Base-by-base conservation (phyloP, 306 rosid species). In the Lupinus albus region DNA sequence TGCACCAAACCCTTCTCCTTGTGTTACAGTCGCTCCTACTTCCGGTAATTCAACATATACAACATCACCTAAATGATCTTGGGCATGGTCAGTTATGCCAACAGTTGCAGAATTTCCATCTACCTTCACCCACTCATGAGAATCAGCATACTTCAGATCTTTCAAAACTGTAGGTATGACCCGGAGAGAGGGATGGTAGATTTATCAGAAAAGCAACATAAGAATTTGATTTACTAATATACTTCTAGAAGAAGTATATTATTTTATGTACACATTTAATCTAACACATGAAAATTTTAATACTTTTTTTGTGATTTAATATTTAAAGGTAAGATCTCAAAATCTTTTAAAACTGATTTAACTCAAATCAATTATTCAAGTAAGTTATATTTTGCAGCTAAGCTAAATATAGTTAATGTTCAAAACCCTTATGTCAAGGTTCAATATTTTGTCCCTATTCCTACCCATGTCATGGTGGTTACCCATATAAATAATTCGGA, bases 1-100 rank as follows among this genome's bases (percentile, higher is more conserved):
- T 1, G 99, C 99, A 51, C 97, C 97, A 61, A 93, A 90, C 61
- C 87, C 58, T 20, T 49, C 73, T 8, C 95, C 99, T 57, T 93
- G 91, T 28, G 73, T 74, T 39, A 88, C 87, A 9, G 81, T 13
- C 1, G 44, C 49, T 36, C 99, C 97, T 25, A 88, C 83, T 51
- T 93, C 99, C 1, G 97, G 97, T 83, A 85, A 18, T 81, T 93
- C 97, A 63, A 93, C 91, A 33, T 86, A 93, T 14, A 93, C 97
- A 76, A 88, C 99, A 82, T 93, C 99, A 12, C 99, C 96, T 66
- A 93, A 83, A 78, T 93, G 99, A 79, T 90, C 94, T 80, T 93
- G 99, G 39, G 97, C 99, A 72, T 93, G 97, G 68, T 90, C 90
- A 13, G 96, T 88, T 76, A 93, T 85, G 66, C 99, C 99, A 45